Percentiles rank a stretch among this genome's conserved stretches.
These are phyloP conservation scores for Phytophthora idaei DNA, from an alignment of 352 stramenopile species.

Conservation along the genomic window DNA sequence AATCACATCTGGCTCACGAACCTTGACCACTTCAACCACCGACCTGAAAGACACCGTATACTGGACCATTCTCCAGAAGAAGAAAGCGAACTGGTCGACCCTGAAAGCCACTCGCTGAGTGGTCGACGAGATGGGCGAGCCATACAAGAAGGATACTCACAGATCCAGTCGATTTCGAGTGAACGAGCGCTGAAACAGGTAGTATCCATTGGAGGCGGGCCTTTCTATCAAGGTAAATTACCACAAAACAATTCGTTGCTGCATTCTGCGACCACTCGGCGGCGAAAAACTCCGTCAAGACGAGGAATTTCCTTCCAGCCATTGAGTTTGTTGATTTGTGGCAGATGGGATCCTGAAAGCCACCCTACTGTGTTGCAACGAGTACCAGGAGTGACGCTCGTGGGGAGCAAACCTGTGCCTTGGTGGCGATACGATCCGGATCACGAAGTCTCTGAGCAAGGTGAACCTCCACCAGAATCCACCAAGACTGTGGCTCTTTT, in stretches of 20 bases:
- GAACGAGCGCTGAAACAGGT: slow-evolving; percentile 60
- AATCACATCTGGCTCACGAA: slow-evolving; percentile 93
- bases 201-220: slow-evolving; percentile 38
- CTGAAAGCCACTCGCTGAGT: slow-evolving; percentile 32
- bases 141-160: slow-evolving; percentile 71
- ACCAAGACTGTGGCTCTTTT: slow-evolving; percentile 66
- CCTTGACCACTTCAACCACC: slow-evolving; percentile 85
- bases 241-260: slow-evolving; percentile 2
- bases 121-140: slow-evolving; percentile 59
- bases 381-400: slow-evolving; percentile 52
- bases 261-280: slow-evolving; percentile 17
- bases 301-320: slow-evolving; percentile 33
- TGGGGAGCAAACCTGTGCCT: slow-evolving; percentile 44
- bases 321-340: slow-evolving; percentile 67
- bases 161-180: slow-evolving; percentile 80
- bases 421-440: slow-evolving; percentile 66
- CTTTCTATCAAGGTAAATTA: slow-evolving; percentile 13
- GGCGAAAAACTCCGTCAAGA: slow-evolving; percentile 19
- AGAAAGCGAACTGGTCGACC: slow-evolving; percentile 26
- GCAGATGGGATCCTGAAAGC: slow-evolving; percentile 41
- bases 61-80: slow-evolving; percentile 9
- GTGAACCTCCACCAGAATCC: slow-evolving; percentile 28
- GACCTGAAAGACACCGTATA: slow-evolving; percentile 18
- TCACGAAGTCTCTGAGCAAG: slow-evolving; percentile 16
- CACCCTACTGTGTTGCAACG: slow-evolving; percentile 33